A percentile compares a stretch with the other conserved stretches of the same genome.
phyloP scores from a whole-genome alignment of 1,284 basidiomycete genomes.

The Kalmanozyma brasiliensis region DNA sequence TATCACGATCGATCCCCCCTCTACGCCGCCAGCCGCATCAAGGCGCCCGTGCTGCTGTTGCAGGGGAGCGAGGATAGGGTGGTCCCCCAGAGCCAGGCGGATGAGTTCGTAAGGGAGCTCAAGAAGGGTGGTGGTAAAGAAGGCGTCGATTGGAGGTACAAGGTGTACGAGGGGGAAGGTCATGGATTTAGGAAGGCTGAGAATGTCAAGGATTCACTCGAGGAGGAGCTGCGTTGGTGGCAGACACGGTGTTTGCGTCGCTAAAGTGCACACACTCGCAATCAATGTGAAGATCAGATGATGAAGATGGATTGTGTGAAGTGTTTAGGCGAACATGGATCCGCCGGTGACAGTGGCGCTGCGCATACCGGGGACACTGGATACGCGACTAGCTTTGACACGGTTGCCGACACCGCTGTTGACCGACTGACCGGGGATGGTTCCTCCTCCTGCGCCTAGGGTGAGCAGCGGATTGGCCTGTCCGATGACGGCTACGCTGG shows the following conservation, averaged over 20 bases:
- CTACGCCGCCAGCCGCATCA: slow-evolving; percentile 72
- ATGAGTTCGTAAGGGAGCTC: slow-evolving; percentile 63
- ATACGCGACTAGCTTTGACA: slow-evolving; percentile 27
- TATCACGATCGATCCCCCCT: slow-evolving; percentile 73
- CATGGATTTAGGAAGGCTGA: slow-evolving; percentile 43
- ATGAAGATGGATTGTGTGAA: not conserved
- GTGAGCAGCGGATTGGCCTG: not conserved
- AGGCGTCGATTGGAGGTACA: slow-evolving; percentile 35
- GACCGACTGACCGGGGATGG: slow-evolving; percentile 17
- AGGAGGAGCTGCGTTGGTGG: slow-evolving; percentile 38
- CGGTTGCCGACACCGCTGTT: slow-evolving; percentile 23
- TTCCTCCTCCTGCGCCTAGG: not conserved
- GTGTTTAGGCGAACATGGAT: not conserved
- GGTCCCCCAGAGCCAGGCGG: slow-evolving; percentile 74
- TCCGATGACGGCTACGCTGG: slow-evolving; percentile 20
- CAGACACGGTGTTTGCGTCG: slow-evolving; percentile 8
- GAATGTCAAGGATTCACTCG: slow-evolving; percentile 34
- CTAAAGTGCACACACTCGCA: not conserved
- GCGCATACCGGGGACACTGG: slow-evolving; percentile 1
- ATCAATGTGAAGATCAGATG: not conserved
- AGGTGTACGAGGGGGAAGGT: slow-evolving; percentile 55
- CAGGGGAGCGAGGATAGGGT: slow-evolving; percentile 74
- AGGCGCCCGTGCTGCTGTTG: slow-evolving; percentile 72
- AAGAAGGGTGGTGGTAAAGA: slow-evolving; percentile 23
- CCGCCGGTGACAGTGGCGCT: not conserved